Conservation (phyloP, 1,139 yeast genomes). For the Schwanniomyces etchellsii region DNA sequence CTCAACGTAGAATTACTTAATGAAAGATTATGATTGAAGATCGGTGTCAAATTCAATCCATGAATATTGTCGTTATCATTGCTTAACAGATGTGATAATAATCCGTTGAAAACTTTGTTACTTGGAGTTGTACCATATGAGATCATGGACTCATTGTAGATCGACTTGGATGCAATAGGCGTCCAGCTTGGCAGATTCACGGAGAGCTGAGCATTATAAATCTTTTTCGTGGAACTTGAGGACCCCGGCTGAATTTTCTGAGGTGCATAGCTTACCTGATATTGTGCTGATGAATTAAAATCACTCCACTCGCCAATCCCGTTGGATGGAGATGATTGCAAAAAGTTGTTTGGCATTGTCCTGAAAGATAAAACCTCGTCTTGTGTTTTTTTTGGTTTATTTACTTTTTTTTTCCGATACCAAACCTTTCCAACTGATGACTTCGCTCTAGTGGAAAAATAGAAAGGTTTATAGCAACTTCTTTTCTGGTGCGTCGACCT, state of each 20-base stretch:
- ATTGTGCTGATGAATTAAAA: constrained; percentile 7
- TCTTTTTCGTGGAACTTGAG: neutral
- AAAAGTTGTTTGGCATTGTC: constrained; percentile 28
- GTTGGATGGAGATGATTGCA: constrained; percentile 32
- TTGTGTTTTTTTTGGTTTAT: too few species aligned
- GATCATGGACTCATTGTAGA: constrained; percentile 30
- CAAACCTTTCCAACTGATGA: too few species aligned
- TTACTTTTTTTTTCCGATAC: too few species aligned
- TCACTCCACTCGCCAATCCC: constrained; percentile 23
- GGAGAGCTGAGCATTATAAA: constrained; percentile 9
- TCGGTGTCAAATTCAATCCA: constrained; percentile 41
- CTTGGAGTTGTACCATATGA: constrained; percentile 36
- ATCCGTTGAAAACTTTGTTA: constrained; percentile 18
- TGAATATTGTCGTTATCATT: constrained; percentile 28
- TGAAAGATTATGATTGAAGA: constrained; percentile 34
- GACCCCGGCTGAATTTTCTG: constrained; percentile 12
- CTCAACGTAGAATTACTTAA: constrained; percentile 10
- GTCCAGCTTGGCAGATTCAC: constrained; percentile 38
- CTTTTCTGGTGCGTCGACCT: too few species aligned
- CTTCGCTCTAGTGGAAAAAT: too few species aligned
- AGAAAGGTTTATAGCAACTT: too few species aligned
- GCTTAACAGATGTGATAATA: constrained; percentile 9
- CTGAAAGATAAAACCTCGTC: too few species aligned
- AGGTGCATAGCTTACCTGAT: constrained; percentile 16
- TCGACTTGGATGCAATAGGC: constrained; percentile 36